Evolutionary conservation across 108 stramenopile species (phyloP).

Genomic region (Cyclotella baltica): DNA sequence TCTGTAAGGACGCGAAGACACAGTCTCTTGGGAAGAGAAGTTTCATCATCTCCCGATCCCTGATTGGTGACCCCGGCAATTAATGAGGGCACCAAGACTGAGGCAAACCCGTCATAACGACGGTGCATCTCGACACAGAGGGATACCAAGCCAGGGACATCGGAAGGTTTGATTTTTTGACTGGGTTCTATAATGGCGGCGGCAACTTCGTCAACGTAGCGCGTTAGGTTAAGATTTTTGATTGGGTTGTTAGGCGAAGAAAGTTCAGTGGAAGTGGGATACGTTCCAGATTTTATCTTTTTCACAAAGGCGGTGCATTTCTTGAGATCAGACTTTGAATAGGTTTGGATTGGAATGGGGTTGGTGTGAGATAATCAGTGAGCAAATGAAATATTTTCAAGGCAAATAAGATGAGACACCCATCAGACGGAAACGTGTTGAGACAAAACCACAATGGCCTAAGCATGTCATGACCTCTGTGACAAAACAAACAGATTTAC

Average conservation of each 20-base stretch:
- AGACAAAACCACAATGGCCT: no score
- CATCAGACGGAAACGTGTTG: no score
- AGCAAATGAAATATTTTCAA: not conserved
- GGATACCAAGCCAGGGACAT: constrained; percentile 69
- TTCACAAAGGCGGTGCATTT: constrained; percentile 97
- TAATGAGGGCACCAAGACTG: constrained; percentile 55
- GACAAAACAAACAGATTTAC: no score
- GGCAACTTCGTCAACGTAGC: constrained; percentile 95
- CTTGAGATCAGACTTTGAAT: constrained; percentile 85
- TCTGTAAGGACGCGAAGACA: constrained; percentile 78
- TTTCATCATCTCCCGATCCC: constrained; percentile 46
- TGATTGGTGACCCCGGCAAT: constrained; percentile 54
- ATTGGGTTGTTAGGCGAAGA: constrained; percentile 51
- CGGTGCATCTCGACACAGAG: constrained; percentile 79
- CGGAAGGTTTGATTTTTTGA: constrained; percentile 68
- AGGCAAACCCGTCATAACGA: constrained; percentile 67
- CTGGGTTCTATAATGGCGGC: constrained; percentile 81
- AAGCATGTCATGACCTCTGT: no score
- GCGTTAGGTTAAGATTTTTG: constrained; percentile 86
- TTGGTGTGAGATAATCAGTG: not conserved
- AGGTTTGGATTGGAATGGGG: not conserved
- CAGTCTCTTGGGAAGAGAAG: constrained; percentile 61
- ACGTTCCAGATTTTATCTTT: constrained; percentile 81
- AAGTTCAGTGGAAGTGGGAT: constrained; percentile 63
- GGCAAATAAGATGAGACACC: not conserved